phyloP scores from a whole-genome alignment of 306 rosid genomes.

The Trifolium pratense region DNA sequence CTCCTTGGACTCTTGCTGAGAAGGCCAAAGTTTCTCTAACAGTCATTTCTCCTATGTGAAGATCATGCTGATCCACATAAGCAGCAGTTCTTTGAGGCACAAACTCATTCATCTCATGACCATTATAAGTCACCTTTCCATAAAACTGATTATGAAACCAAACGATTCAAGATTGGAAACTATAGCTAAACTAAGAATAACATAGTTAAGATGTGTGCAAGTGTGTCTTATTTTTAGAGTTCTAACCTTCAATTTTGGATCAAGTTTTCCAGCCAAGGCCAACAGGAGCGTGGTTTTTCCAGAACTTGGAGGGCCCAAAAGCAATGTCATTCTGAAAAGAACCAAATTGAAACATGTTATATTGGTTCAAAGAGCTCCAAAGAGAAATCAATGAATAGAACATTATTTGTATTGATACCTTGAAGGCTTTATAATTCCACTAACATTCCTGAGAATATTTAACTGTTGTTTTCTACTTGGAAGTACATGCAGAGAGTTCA shows the following conservation, averaged over 20 bases:
- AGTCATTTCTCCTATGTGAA: constrained; percentile 73
- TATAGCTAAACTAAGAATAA: background rate
- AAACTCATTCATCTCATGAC: constrained; percentile 70
- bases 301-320: constrained; percentile 66
- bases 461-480: constrained; percentile 45
- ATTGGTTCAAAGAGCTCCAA: background rate
- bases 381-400: constrained; percentile 13
- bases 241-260: constrained; percentile 60
- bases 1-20: constrained; percentile 88
- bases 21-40: constrained; percentile 83
- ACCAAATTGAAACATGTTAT: background rate
- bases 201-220: background rate
- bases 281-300: constrained; percentile 79
- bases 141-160: constrained; percentile 48
- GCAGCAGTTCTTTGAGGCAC: constrained; percentile 80
- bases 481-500: constrained; percentile 43
- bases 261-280: constrained; percentile 80
- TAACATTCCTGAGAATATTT: constrained; percentile 64
- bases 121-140: constrained; percentile 67
- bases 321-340: constrained; percentile 41
- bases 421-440: constrained; percentile 79
- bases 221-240: background rate
- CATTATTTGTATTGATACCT: constrained; percentile 46
- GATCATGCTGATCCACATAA: constrained; percentile 74
- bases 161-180: background rate